These are phyloP conservation scores for Cladosporium sp. DNA, from an alignment of 2,329 filamentous ascomycete species.

Conservation along the genomic window DNA sequence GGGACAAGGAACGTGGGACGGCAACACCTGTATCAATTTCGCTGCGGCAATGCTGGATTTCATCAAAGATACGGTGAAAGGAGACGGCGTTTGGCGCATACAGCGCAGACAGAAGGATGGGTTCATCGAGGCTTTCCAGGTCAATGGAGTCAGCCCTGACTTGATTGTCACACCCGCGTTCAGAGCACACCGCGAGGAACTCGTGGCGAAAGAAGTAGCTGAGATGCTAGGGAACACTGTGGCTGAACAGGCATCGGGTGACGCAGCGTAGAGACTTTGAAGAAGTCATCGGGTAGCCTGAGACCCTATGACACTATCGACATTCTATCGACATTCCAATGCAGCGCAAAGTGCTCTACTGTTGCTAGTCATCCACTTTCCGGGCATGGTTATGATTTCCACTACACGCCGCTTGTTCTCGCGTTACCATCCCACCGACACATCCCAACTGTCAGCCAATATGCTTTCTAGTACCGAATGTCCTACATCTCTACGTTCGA, in stretches of 20 bases:
- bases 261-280: background rate
- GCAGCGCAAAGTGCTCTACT: background rate
- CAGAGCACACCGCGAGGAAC: constrained; percentile 62
- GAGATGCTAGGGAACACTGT: constrained; percentile 22
- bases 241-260: background rate
- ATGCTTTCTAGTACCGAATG: background rate
- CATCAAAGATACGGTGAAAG: constrained; percentile 49
- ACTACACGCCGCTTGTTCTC: too few relatives aligned
- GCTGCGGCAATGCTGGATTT: constrained; percentile 69
- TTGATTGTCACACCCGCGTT: constrained; percentile 76
- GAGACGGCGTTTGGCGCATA: constrained; percentile 75
- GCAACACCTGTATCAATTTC: constrained; percentile 92
- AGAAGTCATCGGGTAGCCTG: background rate
- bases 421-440: background rate
- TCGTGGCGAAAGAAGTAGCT: constrained; percentile 21
- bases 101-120: constrained; percentile 60
- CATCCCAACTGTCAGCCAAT: background rate
- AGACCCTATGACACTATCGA: background rate
- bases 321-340: background rate
- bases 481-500: background rate
- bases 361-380: background rate
- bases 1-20: constrained; percentile 76
- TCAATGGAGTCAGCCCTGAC: constrained; percentile 74
- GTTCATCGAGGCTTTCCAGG: constrained; percentile 71
- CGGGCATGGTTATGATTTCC: background rate